Evolutionary conservation across 352 stramenopile genomes (phyloP), one percentile per base, ranked within the genome.

Genomic region (Phytophthora cryptogea): DNA sequence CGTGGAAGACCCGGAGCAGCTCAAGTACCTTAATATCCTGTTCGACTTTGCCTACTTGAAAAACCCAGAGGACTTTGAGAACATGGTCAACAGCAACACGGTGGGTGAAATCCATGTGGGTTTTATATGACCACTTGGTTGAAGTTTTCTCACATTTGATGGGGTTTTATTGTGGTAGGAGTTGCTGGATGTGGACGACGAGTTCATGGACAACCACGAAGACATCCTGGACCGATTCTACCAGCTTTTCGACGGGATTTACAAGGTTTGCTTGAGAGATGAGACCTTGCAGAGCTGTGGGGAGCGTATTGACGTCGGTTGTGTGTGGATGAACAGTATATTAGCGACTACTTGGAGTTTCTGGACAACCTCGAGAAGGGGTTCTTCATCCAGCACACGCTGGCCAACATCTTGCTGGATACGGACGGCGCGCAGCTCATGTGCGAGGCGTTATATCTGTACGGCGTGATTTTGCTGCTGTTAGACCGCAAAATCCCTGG

Each of bases 41-140:
- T 98, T 98, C 63, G 94, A 98, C 66, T 98, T 98, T 76, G 76
- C 79, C 16, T 98, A 98, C 60, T 57, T 98, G 47, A 96, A 97
- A 66, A 97, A 96, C 58, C 89, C 92, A 1, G 94, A 98, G 60
- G 90, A 97, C 55, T 98, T 92, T 68, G 95, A 98, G 62, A 96
- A 92, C 46, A 89, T 90, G 79, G 78, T 98, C 53, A 95, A 94
- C 73, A 94, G 77, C 76, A 91, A 92, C 68, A 94, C 86, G 73
- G 85, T 94, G 50, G 37, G 72, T 70, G 11, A 27, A 46, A 40
- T 8, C 20, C 37, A n/a, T 26, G 20, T 46, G 39, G 30, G 17
- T 44, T 31, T 52, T 60, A 37, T 55, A 46, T 26, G 46, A 54
- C 10, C 32, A 37, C 4, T n/a, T 39, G 33, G 33, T 49, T 74